Evolutionary conservation across 1,139 yeast species (phyloP).

Genomic region (Sugiyamaella neomexicana): DNA sequence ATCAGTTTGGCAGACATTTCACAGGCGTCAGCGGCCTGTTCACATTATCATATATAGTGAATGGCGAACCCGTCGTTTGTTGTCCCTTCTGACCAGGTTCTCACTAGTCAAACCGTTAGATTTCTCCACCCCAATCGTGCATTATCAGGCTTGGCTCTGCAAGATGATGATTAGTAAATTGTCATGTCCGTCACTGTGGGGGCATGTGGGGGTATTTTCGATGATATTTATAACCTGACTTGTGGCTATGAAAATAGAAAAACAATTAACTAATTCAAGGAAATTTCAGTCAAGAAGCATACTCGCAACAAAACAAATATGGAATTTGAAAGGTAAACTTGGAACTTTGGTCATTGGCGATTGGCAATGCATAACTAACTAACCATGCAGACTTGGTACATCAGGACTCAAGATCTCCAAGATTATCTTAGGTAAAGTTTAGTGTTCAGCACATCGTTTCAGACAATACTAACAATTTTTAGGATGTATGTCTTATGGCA

Average conservation of each 20-base stretch:
- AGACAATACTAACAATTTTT: conserved; percentile 26
- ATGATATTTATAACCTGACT: no score
- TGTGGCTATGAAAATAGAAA: no score
- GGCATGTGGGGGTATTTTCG: background rate
- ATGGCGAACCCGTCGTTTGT: no score
- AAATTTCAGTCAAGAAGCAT: background rate
- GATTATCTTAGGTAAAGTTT: conserved; percentile 48
- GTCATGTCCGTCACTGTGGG: background rate
- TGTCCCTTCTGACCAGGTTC: no score
- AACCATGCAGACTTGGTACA: conserved; percentile 41
- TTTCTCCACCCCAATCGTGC: background rate
- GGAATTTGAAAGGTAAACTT: conserved; percentile 36
- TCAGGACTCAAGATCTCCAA: conserved; percentile 55
- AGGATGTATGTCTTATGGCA: conserved; percentile 61
- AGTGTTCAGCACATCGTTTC: conserved; percentile 20
- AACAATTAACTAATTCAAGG: background rate
- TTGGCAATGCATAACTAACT: background rate
- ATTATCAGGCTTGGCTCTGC: background rate
- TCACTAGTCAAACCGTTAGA: no score
- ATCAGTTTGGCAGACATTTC: no score
- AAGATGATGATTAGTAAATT: no score
- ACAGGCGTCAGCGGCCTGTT: no score
- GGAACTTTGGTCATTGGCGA: background rate
- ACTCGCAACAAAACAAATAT: background rate
- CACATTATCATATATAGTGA: no score